Percentiles rank a stretch among this genome's conserved stretches.
Conservation (phyloP, 768 basidiomycete species). For the Auricularia sp. region DNA sequence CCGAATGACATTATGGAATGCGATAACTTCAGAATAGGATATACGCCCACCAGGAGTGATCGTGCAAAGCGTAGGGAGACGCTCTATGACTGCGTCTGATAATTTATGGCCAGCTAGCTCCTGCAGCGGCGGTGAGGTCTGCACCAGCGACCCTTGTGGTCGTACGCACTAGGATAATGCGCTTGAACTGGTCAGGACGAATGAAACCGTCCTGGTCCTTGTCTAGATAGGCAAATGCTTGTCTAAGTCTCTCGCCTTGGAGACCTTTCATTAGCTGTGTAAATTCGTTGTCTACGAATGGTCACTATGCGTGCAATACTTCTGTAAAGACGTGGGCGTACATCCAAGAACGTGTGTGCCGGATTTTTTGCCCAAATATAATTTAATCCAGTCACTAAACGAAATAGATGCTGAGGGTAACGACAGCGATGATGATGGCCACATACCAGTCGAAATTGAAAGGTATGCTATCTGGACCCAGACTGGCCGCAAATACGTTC, state of each 20-base stretch:
- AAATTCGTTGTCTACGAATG: slow-evolving; percentile 74
- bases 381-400: slow-evolving; percentile 82
- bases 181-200: slow-evolving; percentile 85
- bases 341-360: slow-evolving; percentile 88
- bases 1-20: slow-evolving; percentile 93
- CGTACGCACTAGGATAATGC: slow-evolving; percentile 73
- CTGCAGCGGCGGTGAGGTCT: slow-evolving; percentile 27
- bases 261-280: slow-evolving; percentile 98
- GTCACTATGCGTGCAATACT: slow-evolving; percentile 9
- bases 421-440: background rate
- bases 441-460: slow-evolving; percentile 87
- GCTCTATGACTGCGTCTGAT: slow-evolving; percentile 84
- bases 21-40: slow-evolving; percentile 92
- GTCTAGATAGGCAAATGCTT: slow-evolving; percentile 90
- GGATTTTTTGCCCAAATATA: slow-evolving; percentile 90
- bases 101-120: slow-evolving; percentile 97
- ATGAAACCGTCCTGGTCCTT: slow-evolving; percentile 89
- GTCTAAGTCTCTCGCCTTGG: slow-evolving; percentile 93
- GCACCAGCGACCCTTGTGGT: background rate
- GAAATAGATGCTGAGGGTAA: background rate
- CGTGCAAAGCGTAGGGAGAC: slow-evolving; percentile 85
- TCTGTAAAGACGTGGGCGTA: slow-evolving; percentile 28
- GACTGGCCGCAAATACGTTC: slow-evolving; percentile 67
- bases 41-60: slow-evolving; percentile 82
- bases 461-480: slow-evolving; percentile 72